Evolutionary conservation across 495 filamentous ascomycete genomes (phyloP).

Genomic region (Amorphotheca resinae): DNA sequence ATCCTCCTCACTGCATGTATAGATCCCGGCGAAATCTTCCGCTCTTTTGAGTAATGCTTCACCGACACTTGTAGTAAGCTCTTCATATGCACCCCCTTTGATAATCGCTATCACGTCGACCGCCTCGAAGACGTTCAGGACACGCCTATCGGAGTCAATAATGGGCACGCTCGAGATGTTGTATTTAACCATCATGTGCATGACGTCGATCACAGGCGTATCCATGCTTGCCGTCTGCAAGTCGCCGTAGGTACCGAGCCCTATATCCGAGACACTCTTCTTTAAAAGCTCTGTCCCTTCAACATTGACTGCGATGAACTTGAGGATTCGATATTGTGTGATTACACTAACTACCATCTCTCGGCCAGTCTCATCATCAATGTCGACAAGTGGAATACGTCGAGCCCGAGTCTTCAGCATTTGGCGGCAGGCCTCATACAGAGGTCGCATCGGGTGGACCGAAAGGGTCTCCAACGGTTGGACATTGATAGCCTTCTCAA

Average conservation of each 20-base stretch:
- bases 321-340: slow-evolving; percentile 95
- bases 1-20: slow-evolving; percentile 87
- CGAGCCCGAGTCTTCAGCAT: slow-evolving; percentile 91
- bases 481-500: slow-evolving; percentile 87
- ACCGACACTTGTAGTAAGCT: slow-evolving; percentile 73
- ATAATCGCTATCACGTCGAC: slow-evolving; percentile 96
- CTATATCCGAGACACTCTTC: slow-evolving; percentile 76
- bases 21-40: slow-evolving; percentile 90
- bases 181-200: slow-evolving; percentile 81
- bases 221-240: slow-evolving; percentile 80
- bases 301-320: slow-evolving; percentile 97
- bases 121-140: slow-evolving; percentile 95
- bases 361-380: slow-evolving; percentile 87
- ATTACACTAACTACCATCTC: slow-evolving; percentile 93
- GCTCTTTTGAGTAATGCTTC: slow-evolving; percentile 81
- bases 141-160: slow-evolving; percentile 62
- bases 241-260: slow-evolving; percentile 71
- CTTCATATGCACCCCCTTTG: slow-evolving; percentile 85
- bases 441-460: slow-evolving; percentile 73
- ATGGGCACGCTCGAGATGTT: slow-evolving; percentile 95
- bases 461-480: slow-evolving; percentile 89
- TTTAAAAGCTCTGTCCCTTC: slow-evolving; percentile 77
- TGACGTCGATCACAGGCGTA: slow-evolving; percentile 88
- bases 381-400: slow-evolving; percentile 85
- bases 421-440: slow-evolving; percentile 89